Conservation (phyloP, 116 monocot genomes). For the Iris pallida region DNA sequence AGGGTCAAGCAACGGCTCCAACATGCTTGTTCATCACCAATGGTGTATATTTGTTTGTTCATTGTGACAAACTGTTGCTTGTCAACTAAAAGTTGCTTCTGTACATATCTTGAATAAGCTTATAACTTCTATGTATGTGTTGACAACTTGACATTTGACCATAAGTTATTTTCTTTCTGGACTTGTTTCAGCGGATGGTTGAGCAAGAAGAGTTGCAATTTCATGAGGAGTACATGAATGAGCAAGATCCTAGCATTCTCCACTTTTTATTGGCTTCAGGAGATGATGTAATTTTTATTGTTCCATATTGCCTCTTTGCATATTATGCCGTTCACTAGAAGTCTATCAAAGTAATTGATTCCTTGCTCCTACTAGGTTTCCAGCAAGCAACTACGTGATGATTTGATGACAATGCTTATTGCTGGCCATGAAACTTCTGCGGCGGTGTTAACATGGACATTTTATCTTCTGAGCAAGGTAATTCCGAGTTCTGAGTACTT, state of each 20-base stretch:
- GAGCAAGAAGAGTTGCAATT: constrained; percentile 91
- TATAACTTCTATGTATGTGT: not conserved
- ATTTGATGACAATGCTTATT: constrained; percentile 97
- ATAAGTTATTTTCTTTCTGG: constrained; percentile 1
- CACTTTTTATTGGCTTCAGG: constrained; percentile 95
- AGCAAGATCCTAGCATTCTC: constrained; percentile 98
- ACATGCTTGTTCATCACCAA: too few species aligned
- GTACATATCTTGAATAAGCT: not conserved
- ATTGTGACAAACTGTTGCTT: too few species aligned
- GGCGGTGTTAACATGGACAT: constrained; percentile 94
- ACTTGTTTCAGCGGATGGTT: constrained; percentile 64
- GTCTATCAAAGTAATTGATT: not conserved
- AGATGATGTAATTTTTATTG: constrained; percentile 61
- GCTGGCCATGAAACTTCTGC: constrained; percentile 99
- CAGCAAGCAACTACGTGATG: constrained; percentile 97
- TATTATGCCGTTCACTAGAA: not conserved
- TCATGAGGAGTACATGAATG: constrained; percentile 92
- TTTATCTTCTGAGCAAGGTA: constrained; percentile 96
- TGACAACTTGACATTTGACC: not conserved
- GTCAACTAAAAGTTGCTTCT: too few species aligned
- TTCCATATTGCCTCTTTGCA: not conserved
- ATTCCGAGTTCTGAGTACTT: not conserved
- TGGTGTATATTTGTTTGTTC: too few species aligned
- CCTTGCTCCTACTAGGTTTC: constrained; percentile 46
- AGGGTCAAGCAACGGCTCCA: too few species aligned